Percentiles rank a stretch among this genome's conserved stretches.
Conservation (phyloP, 164 flowering plant genomes). For the Aristolochia californica region DNA sequence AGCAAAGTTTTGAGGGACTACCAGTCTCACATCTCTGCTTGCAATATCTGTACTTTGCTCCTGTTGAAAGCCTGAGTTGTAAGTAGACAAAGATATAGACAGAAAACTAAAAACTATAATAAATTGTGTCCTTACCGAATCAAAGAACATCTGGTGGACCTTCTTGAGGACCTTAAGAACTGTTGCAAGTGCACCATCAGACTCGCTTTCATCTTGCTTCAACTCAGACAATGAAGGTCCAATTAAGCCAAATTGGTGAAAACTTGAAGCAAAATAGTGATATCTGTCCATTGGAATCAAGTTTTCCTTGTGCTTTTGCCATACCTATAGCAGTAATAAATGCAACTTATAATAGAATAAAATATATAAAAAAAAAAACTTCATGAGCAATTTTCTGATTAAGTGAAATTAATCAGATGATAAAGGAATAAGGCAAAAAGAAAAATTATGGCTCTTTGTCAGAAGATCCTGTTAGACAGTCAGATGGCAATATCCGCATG, state of each 20-base stretch:
- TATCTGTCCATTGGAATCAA: constrained; percentile 82
- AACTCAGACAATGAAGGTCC: constrained; percentile 48
- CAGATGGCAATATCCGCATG: too few relatives aligned
- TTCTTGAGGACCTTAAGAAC: constrained; percentile 53
- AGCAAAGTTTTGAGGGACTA: constrained; percentile 13
- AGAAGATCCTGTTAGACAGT: too few relatives aligned
- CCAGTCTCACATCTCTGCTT: constrained; percentile 63
- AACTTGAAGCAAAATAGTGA: constrained; percentile 73
- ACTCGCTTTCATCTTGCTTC: constrained; percentile 65
- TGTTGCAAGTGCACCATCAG: constrained; percentile 66
- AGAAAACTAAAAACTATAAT: not conserved
- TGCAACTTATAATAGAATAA: too few relatives aligned
- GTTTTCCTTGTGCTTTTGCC: constrained; percentile 68
- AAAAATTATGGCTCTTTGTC: too few relatives aligned
- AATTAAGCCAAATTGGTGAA: constrained; percentile 42
- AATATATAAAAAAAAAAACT: too few relatives aligned
- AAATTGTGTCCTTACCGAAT: constrained; percentile 31
- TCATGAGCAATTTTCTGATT: too few relatives aligned
- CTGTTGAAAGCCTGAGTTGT: constrained; percentile 22
- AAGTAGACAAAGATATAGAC: not conserved
- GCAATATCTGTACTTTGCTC: constrained; percentile 21
- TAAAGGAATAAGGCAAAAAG: too few relatives aligned
- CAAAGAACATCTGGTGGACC: constrained; percentile 47
- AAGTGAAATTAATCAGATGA: too few relatives aligned
- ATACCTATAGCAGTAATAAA: constrained; percentile 36